Conservation (phyloP, 768 basidiomycete species). For the Rhodotorula graminis region DNA sequence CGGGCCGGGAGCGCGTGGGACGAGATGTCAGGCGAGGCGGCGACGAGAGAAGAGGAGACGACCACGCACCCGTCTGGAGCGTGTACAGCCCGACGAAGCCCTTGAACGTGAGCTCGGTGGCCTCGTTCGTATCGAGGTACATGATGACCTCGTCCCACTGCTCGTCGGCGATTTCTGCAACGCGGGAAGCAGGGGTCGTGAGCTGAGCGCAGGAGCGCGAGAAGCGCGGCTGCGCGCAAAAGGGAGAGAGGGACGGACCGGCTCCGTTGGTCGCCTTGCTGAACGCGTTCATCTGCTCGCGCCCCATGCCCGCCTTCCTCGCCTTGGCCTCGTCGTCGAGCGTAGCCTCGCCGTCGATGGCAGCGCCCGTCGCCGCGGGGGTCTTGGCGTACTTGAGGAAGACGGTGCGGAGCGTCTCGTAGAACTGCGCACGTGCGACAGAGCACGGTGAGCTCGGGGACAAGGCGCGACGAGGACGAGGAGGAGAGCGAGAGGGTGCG, state of each 20-base stretch:
- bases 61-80: slow-evolving; percentile 23
- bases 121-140: slow-evolving; percentile 23
- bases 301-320: neutral
- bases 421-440: slow-evolving; percentile 2
- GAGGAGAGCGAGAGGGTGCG: neutral
- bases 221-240: neutral
- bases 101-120: slow-evolving; percentile 24
- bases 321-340: neutral
- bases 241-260: slow-evolving; percentile 4
- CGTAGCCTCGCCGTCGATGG: too few species aligned
- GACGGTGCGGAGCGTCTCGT: slow-evolving; percentile 1
- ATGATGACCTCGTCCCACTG: slow-evolving; percentile 27
- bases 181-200: too few species aligned
- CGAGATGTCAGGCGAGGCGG: too few species aligned
- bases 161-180: slow-evolving; percentile 21
- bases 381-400: slow-evolving; percentile 17
- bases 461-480: neutral
- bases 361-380: neutral
- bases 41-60: neutral
- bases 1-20: neutral
- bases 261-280: slow-evolving; percentile 21
- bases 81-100: slow-evolving; percentile 31
- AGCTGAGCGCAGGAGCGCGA: neutral
- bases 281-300: slow-evolving; percentile 17
- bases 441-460: neutral